Percentiles rank a stretch among this genome's conserved stretches.
phyloP scores from a whole-genome alignment of 345 rosid genomes.

The Populus ilicifolia region DNA sequence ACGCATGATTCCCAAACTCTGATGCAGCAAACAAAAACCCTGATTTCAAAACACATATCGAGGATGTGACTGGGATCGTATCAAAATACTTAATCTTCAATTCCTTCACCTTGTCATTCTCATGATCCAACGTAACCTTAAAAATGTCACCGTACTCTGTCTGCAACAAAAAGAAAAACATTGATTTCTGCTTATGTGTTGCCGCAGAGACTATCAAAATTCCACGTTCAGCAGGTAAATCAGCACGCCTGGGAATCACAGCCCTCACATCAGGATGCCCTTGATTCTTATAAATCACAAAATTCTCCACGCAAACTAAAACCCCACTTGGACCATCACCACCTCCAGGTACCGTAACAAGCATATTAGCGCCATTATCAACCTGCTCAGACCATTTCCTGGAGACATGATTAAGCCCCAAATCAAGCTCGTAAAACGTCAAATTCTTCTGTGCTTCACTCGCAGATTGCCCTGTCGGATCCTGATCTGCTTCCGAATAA shows the following conservation, averaged over 20 bases:
- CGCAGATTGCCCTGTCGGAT: slow-evolving; percentile 79
- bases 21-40: slow-evolving; percentile 92
- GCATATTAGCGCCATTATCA: slow-evolving; percentile 96
- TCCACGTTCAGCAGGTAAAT: slow-evolving; percentile 88
- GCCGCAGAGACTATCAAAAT: slow-evolving; percentile 93
- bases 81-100: slow-evolving; percentile 93
- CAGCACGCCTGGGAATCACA: slow-evolving; percentile 85
- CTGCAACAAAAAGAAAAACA: slow-evolving; percentile 94
- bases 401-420: slow-evolving; percentile 94
- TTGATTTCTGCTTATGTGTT: slow-evolving; percentile 75
- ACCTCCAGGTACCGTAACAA: slow-evolving; percentile 98
- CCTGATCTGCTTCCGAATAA: slow-evolving; percentile 92
- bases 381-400: slow-evolving; percentile 95
- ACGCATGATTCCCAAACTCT: slow-evolving; percentile 91
- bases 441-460: slow-evolving; percentile 92
- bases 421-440: slow-evolving; percentile 91
- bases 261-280: slow-evolving; percentile 92
- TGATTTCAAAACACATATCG: slow-evolving; percentile 84
- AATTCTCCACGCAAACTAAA: slow-evolving; percentile 92
- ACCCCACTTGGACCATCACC: slow-evolving; percentile 97
- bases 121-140: slow-evolving; percentile 79
- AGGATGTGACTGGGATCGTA: slow-evolving; percentile 79
- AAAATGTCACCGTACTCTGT: slow-evolving; percentile 93
- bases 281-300: slow-evolving; percentile 91
- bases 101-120: slow-evolving; percentile 66